Evolutionary conservation across 306 rosid species (phyloP).

Genomic region (Geum urbanum): DNA sequence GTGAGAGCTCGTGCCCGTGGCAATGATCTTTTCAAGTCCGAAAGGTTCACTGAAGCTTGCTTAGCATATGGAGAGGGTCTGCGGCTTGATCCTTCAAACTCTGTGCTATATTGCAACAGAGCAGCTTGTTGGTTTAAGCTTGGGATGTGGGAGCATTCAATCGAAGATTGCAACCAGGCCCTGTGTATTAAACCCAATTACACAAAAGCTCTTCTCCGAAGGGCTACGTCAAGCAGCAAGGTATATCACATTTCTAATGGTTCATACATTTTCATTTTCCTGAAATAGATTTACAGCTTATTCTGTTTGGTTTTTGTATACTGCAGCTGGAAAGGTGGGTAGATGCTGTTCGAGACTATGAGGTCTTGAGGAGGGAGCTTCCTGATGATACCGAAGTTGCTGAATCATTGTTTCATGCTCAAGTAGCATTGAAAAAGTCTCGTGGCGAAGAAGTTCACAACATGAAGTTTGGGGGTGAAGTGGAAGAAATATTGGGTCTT

Average conservation of each 20-base stretch:
- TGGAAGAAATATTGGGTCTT: constrained; percentile 70
- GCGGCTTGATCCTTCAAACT: constrained; percentile 67
- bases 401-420: constrained; percentile 79
- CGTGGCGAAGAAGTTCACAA: constrained; percentile 79
- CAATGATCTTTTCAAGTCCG: constrained; percentile 88
- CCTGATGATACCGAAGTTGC: constrained; percentile 82
- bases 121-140: constrained; percentile 98
- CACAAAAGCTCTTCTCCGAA: constrained; percentile 87
- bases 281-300: not conserved
- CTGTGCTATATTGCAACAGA: constrained; percentile 87
- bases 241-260: constrained; percentile 30
- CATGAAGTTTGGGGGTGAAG: constrained; percentile 88
- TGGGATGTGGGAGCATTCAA: constrained; percentile 76
- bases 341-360: constrained; percentile 77
- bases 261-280: not conserved
- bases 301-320: constrained; percentile 18
- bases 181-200: constrained; percentile 68
- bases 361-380: constrained; percentile 63
- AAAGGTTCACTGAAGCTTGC: constrained; percentile 89
- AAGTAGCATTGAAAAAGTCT: constrained; percentile 83
- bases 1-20: constrained; percentile 86
- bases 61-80: constrained; percentile 88
- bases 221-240: constrained; percentile 90
- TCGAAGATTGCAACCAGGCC: constrained; percentile 90
- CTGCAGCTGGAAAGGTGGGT: constrained; percentile 87